Conservation (phyloP, 331 rosid genomes). For the Quercus phellos region DNA sequence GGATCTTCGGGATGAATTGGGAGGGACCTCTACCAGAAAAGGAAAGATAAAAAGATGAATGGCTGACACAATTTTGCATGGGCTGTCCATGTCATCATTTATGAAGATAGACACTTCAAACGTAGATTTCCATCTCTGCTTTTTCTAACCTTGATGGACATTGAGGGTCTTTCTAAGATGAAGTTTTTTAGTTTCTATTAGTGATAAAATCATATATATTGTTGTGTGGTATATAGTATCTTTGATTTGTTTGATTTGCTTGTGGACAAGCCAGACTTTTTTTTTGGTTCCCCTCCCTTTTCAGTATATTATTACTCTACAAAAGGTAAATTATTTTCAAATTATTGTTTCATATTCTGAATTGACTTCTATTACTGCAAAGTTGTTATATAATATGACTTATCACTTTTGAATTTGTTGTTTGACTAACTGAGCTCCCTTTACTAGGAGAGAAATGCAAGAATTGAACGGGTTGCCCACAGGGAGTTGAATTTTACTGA, state of each 20-base stretch:
- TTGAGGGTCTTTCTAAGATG: not conserved
- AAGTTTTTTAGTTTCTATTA: not conserved
- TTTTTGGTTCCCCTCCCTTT: not conserved
- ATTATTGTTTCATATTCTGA: not conserved
- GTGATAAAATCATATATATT: slow-evolving; percentile 1
- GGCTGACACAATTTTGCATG: not conserved
- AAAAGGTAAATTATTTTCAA: not conserved
- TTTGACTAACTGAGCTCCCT: slow-evolving; percentile 16
- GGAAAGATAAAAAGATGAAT: not conserved
- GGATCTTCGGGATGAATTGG: not conserved
- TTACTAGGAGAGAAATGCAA: slow-evolving; percentile 65
- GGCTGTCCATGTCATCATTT: not conserved
- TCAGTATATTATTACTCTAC: not conserved
- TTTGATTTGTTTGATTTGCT: not conserved
- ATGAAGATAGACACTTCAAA: not conserved
- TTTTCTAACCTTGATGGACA: not conserved
- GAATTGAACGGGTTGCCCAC: slow-evolving; percentile 49
- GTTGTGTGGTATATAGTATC: not conserved
- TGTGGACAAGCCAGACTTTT: not conserved
- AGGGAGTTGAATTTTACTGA: slow-evolving; percentile 73
- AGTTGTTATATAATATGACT: not conserved
- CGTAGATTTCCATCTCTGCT: not conserved
- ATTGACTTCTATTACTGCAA: not conserved
- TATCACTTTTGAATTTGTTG: slow-evolving; percentile 5
- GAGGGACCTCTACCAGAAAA: not conserved